These are phyloP conservation scores for Fusarium ramigenum DNA, from an alignment of 2,329 filamentous ascomycete genomes.

Conservation along the genomic window DNA sequence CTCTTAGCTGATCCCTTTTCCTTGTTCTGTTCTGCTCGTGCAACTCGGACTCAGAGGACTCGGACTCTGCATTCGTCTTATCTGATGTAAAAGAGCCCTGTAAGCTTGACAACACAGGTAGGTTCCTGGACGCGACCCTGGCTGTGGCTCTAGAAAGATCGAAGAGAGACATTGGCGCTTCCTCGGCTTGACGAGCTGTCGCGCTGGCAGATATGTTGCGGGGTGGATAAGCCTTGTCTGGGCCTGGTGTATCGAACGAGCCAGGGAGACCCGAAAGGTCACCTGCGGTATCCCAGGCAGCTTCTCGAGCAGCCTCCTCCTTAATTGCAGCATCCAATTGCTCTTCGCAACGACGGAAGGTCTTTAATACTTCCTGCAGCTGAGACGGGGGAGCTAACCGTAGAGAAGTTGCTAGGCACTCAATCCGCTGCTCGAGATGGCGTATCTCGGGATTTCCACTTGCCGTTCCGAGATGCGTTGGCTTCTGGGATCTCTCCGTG, in stretches of 20 bases:
- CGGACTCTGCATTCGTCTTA: constrained; percentile 24
- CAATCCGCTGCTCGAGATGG: constrained; percentile 82
- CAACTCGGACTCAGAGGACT: constrained; percentile 37
- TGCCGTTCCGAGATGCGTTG: constrained; percentile 68
- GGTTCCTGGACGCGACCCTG: constrained; percentile 65
- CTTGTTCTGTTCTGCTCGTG: constrained; percentile 58
- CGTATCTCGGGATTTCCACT: constrained; percentile 71
- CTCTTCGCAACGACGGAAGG: constrained; percentile 80
- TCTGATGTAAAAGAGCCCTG: constrained; percentile 45
- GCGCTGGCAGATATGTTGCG: constrained; percentile 49
- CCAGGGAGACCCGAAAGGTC: constrained; percentile 68
- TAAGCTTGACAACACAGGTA: constrained; percentile 64
- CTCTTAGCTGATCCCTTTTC: constrained; percentile 76
- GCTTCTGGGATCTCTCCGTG: constrained; percentile 61
- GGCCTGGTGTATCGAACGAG: constrained; percentile 54
- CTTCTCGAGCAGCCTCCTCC: constrained; percentile 73
- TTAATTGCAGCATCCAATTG: constrained; percentile 74
- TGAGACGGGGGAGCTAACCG: constrained; percentile 75
- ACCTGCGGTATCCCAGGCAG: constrained; percentile 74
- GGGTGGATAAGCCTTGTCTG: constrained; percentile 39
- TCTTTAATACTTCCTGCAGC: constrained; percentile 78
- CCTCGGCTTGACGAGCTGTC: constrained; percentile 55
- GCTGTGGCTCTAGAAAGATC: constrained; percentile 71
- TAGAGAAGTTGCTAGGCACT: constrained; percentile 79
- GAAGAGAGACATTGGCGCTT: constrained; percentile 72